Conservation (phyloP, 2,329 filamentous ascomycete genomes). For the Hirsutella thompsonii region DNA sequence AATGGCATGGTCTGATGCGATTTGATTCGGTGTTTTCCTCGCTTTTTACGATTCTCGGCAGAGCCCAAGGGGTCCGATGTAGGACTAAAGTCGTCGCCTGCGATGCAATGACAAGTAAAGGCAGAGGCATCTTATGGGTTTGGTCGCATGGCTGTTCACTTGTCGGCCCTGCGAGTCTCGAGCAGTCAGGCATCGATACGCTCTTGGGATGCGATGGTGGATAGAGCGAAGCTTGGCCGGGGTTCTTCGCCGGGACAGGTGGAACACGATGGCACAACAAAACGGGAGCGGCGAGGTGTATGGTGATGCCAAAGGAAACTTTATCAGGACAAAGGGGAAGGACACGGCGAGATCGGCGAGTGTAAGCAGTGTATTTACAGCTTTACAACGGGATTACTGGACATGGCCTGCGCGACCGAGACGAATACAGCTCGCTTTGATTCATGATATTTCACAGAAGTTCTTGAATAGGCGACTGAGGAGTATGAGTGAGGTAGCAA, state of each 20-base stretch:
- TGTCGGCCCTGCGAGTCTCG: background rate
- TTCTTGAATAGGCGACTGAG: too few relatives aligned
- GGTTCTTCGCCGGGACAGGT: background rate
- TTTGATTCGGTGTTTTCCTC: constrained; percentile 7
- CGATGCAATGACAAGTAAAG: background rate
- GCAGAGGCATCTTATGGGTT: background rate
- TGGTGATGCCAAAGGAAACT: background rate
- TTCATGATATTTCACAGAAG: too few relatives aligned
- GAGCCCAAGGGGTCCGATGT: constrained; percentile 12
- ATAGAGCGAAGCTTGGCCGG: background rate
- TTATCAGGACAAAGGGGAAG: too few relatives aligned
- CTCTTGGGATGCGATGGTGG: background rate
- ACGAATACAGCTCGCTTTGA: too few relatives aligned
- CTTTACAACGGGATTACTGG: too few relatives aligned
- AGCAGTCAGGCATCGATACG: background rate
- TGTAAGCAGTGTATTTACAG: too few relatives aligned
- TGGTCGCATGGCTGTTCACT: background rate
- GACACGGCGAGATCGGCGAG: too few relatives aligned
- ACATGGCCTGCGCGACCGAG: too few relatives aligned
- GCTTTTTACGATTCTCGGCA: constrained; percentile 5
- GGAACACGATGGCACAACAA: constrained; percentile 1
- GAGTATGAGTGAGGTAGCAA: too few relatives aligned
- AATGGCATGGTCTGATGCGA: constrained; percentile 9
- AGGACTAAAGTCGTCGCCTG: constrained; percentile 13
- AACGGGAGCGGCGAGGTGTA: constrained; percentile 1